Evolutionary conservation across 2,329 filamentous ascomycete genomes (phyloP).

Genomic region (Colletotrichum sp.): DNA sequence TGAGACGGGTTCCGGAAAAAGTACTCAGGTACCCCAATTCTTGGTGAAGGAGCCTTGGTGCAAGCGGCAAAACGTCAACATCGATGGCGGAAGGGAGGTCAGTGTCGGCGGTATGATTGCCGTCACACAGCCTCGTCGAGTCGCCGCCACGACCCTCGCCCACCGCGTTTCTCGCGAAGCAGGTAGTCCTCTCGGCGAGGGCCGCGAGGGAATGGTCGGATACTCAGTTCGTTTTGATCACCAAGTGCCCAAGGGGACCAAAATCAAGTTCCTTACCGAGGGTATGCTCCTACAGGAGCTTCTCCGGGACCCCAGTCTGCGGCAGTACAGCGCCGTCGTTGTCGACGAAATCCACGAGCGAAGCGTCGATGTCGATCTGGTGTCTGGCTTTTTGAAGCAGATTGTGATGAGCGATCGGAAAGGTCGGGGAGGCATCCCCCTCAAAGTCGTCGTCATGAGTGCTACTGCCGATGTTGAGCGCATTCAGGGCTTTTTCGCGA

Average conservation of each 20-base stretch:
- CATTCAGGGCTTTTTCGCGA: slow-evolving; percentile 75
- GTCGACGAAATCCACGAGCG: slow-evolving; percentile 98
- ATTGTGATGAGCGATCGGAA: slow-evolving; percentile 68
- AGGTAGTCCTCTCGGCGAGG: slow-evolving; percentile 55
- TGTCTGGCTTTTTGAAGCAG: slow-evolving; percentile 86
- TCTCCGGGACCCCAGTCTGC: slow-evolving; percentile 80
- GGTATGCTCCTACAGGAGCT: slow-evolving; percentile 97
- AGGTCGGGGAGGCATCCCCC: slow-evolving; percentile 71
- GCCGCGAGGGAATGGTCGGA: slow-evolving; percentile 67
- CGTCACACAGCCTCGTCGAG: slow-evolving; percentile 91
- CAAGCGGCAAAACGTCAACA: slow-evolving; percentile 57
- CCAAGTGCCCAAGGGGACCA: slow-evolving; percentile 78
- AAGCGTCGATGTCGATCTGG: slow-evolving; percentile 90
- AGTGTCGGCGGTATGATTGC: slow-evolving; percentile 81
- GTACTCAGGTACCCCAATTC: slow-evolving; percentile 95
- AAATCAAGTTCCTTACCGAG: slow-evolving; percentile 93
- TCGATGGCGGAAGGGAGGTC: slow-evolving; percentile 46
- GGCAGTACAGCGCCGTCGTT: slow-evolving; percentile 86
- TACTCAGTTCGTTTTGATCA: slow-evolving; percentile 97
- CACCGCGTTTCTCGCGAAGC: slow-evolving; percentile 83
- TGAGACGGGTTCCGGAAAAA: slow-evolving; percentile 96
- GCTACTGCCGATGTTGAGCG: slow-evolving; percentile 89
- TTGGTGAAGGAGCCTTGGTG: slow-evolving; percentile 83
- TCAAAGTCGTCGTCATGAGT: slow-evolving; percentile 97
- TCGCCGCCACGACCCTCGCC: slow-evolving; percentile 91